Evolutionary conservation across 2,329 filamentous ascomycete genomes (phyloP).

Genomic region (Sarocladium kiliense): DNA sequence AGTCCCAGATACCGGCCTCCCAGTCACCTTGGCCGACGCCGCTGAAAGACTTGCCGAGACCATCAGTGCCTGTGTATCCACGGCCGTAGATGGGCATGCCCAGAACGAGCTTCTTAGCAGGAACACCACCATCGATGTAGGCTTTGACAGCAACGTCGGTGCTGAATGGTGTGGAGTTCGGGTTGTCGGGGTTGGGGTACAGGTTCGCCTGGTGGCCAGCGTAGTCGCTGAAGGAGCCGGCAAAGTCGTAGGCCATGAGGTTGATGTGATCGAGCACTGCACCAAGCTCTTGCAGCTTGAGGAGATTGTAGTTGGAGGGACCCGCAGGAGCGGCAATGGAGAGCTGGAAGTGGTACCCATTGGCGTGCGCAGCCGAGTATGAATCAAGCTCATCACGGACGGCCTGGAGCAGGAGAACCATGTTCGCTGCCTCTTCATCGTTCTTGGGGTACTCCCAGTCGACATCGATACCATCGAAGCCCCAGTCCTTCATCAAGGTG

Average conservation of each 20-base stretch:
- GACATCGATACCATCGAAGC: constrained; percentile 47
- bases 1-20: constrained; percentile 75
- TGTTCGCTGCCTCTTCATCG: constrained; percentile 35
- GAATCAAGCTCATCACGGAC: constrained; percentile 42
- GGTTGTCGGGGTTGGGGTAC: constrained; percentile 48
- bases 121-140: constrained; percentile 60
- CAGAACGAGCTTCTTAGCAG: constrained; percentile 62
- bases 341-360: constrained; percentile 46
- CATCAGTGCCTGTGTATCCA: constrained; percentile 41
- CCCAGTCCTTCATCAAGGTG: constrained; percentile 65
- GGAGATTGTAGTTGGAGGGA: constrained; percentile 39
- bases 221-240: constrained; percentile 62
- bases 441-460: constrained; percentile 35
- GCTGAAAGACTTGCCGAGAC: constrained; percentile 57
- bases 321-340: constrained; percentile 50
- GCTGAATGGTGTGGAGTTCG: constrained; percentile 62
- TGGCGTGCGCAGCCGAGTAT: constrained; percentile 38
- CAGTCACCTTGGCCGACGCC: constrained; percentile 65
- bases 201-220: constrained; percentile 71
- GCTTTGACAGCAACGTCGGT: constrained; percentile 59
- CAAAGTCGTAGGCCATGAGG: constrained; percentile 74
- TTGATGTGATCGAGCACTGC: constrained; percentile 51
- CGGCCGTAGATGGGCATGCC: constrained; percentile 62
- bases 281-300: constrained; percentile 44
- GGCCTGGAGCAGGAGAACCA: constrained; percentile 38